Evolutionary conservation across 2,329 filamentous ascomycete genomes (phyloP), one percentile per base, ranked within the genome.

Genomic region (Exophiala mesophila): DNA sequence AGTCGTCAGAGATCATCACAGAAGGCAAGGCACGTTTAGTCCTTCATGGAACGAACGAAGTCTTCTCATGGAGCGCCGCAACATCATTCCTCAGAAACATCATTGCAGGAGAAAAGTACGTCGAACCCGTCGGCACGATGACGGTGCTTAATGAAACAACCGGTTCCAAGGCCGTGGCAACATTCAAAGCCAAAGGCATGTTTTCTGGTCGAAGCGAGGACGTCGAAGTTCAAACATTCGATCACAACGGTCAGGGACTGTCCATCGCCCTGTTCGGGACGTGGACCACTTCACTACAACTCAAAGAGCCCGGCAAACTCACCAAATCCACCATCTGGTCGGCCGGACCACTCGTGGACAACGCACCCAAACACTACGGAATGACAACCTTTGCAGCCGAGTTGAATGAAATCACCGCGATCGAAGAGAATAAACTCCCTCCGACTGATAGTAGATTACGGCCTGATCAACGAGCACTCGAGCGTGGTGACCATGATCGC

Each of bases 71-170:
- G 88, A 83, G 77, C 33, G 75, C 87, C 13, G 88, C 90, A 1
- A 95, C 88, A 3, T 87, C 85, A 53, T 97, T 96, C 66, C 68
- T 98, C 41, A 81, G 92, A 35, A 98, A 98, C 61, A 88, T 98
- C 39, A 94, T 98, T 41, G 90, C 94, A 57, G 92, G 92, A 28
- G 92, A 98, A 65, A 98, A 97, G 66, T 98, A 98, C 60, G 81
- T 97, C 9, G 92, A 98, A 66, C 92, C 92, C 0, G 87, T 94
- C 1, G 89, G 89, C 33, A 87, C 78, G 31, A 92, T 97, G 86
- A 80, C 82, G 17, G 78, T 98, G 23, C 69, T 78, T 52, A 90
- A 90, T 61, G 92, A 98, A 58, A 83, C 77, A 4, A 88, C 82
- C 0, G 88, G 89, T 5, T 80, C 85, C 53, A 89, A 87, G 60